Evolutionary conservation across 2,329 filamentous ascomycete species (phyloP), one percentile per base, ranked within the genome.

Genomic region (Pyrenochaeta sp.): DNA sequence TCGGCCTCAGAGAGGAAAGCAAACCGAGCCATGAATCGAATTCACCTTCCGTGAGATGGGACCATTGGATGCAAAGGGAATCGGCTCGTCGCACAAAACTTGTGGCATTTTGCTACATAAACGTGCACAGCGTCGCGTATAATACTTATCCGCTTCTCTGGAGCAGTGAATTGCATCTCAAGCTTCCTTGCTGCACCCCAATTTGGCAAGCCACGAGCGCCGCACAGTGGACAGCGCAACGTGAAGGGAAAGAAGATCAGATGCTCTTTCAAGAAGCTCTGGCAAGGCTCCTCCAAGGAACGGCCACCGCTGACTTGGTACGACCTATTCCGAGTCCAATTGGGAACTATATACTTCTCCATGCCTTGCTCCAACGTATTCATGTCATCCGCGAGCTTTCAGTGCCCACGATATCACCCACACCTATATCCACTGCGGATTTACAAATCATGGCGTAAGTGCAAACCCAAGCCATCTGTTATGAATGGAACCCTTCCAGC

Each of bases 101-200:
- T 2, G 60, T 67, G 9, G 58, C 60, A 3, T 66, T 67, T 18
- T 65, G 58, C 30, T 67, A 67, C 22, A 58, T 69, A 21, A 67
- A 65, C 24, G 55, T 69, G 4, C 67, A 69, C 37, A 65, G 52
- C 27, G 53, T 69, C 18, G 62, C 63, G 6, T 67, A 69, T 32
- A 65, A 68, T 36, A 48, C 55, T 4, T 57, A 63, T n/a, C 63
- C 63, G 6, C 44, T 65, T 5, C 41, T 66, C 1, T 64, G 61
- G 60, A 63, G 57, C 23, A 66, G 53, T 21, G 63, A 66, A 30
- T 22, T 67, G 18, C 58, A 64, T 19, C 30, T 67, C 18, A 44
- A 53, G 30, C 36, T 67, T 4, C 63, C 63, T 32, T 65, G 59
- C 34, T 55, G 51, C 13, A 65, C 63, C 6, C 48, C 40, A 4